Evolutionary conservation across 2,329 filamentous ascomycete genomes (phyloP), one percentile per base, ranked within the genome.

Genomic region (Hypoxylon sp.): DNA sequence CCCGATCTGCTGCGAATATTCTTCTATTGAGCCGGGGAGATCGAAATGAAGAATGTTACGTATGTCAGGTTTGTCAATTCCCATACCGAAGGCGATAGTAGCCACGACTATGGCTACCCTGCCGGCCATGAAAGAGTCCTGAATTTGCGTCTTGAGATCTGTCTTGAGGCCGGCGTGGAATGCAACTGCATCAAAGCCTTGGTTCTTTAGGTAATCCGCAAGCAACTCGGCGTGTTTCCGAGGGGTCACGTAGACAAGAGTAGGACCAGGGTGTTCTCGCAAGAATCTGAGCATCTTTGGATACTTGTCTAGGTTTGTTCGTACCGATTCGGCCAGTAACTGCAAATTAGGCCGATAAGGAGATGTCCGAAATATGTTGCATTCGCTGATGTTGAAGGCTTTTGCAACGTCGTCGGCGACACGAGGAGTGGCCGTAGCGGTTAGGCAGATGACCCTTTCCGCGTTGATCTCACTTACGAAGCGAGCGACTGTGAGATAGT

Each of bases 71-170:
- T 88, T 88, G 71, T 88, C 85, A 16, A 88, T 87, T 0, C 86
- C 86, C 85, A 88, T 88, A 0, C 85, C 86, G 53, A 88, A 88
- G 0, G 86, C 86, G 41, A 87, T 87, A 0, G 85, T 88, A 2
- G 85, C 84, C 16, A 84, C 81, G 11, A 85, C 81, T 25, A 85
- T 81, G n/a, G 79, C 72, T 29, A 83, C 74, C 21, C 78, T 74
- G 1, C 77, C 78, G 0, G 76, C 74, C 82, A 87, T 85, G 58
- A 87, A 87, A 7, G 79, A 76, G 2, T 87, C 84, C 66, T 88
- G 86, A 2, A 84, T 74, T 1, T 76, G 46, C 1, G 74, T 78
- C 73, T 87, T 87, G 1, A 74, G 68, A 0, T 81, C 79, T 0
- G 78, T 72, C 21, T 80, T 78, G 78, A 87, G 80, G 0, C 84